Evolutionary conservation across 2,329 filamentous ascomycete genomes (phyloP).

Genomic region (Hysterium pulicare): DNA sequence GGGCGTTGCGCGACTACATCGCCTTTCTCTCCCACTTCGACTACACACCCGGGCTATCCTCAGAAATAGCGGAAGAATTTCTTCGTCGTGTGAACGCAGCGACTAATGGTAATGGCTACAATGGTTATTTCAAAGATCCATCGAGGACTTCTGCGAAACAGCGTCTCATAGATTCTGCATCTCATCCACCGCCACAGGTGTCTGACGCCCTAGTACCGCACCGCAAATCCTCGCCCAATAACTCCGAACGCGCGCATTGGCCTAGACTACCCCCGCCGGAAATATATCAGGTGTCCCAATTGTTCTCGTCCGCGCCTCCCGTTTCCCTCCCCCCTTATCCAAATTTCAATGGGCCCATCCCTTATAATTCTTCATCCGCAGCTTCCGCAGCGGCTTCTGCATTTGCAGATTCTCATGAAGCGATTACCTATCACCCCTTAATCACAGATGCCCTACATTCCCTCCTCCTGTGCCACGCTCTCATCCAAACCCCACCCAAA

Average conservation of each 20-base stretch:
- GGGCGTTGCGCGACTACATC: slow-evolving; percentile 71
- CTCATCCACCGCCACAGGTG: slow-evolving; percentile 17
- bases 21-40: slow-evolving; percentile 71
- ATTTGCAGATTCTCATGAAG: slow-evolving; percentile 54
- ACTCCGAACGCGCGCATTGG: slow-evolving; percentile 36
- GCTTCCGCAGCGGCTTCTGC: slow-evolving; percentile 33
- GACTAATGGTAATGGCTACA: slow-evolving; percentile 15
- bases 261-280: slow-evolving; percentile 49
- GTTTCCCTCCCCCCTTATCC: slow-evolving; percentile 67
- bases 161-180: slow-evolving; percentile 25
- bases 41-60: slow-evolving; percentile 69
- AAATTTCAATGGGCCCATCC: slow-evolving; percentile 18
- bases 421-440: slow-evolving; percentile 76
- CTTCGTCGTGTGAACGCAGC: slow-evolving; percentile 25
- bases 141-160: slow-evolving; percentile 7
- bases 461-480: slow-evolving; percentile 72
- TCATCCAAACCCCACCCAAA: slow-evolving; percentile 73
- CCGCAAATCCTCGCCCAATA: slow-evolving; percentile 28
- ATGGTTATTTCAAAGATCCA: slow-evolving; percentile 10
- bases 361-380: slow-evolving; percentile 24
- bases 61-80: slow-evolving; percentile 57
- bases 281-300: slow-evolving; percentile 56
- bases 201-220: slow-evolving; percentile 46
- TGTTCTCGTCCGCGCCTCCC: slow-evolving; percentile 69
- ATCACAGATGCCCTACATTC: slow-evolving; percentile 76